A percentile compares a stretch with the other conserved stretches of the same genome.
phyloP scores from a whole-genome alignment of 148 eudicot genomes.

The Beta vulgaris region DNA sequence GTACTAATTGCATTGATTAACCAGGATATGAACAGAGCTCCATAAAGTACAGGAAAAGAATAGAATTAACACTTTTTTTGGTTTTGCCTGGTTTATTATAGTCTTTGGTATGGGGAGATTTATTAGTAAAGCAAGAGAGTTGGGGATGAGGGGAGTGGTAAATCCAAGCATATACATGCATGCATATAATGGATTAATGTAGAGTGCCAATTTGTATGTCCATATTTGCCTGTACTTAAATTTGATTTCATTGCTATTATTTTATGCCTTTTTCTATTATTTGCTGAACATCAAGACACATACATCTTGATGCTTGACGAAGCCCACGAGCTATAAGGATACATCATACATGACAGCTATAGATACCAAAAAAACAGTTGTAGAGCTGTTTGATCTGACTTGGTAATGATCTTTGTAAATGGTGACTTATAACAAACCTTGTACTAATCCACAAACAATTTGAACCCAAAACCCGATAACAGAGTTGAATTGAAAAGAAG shows the following conservation, averaged over 20 bases:
- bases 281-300: neutral
- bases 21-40: conserved; percentile 11
- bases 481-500: no score
- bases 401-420: no score
- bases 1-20: neutral
- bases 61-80: neutral
- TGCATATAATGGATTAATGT: conserved; percentile 11
- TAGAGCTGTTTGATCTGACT: no score
- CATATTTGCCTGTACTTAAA: conserved; percentile 14
- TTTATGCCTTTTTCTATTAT: neutral
- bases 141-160: conserved; percentile 2
- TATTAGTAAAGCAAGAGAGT: conserved; percentile 20
- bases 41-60: neutral
- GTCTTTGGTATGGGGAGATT: neutral
- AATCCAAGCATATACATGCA: conserved; percentile 16
- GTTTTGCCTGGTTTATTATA: conserved; percentile 1
- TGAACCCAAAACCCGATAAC: no score
- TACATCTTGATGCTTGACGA: no score
- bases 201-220: conserved; percentile 19
- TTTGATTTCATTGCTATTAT: conserved; percentile 5
- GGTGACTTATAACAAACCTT: no score
- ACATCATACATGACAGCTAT: no score
- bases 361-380: no score
- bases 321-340: no score
- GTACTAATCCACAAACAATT: no score